Base-by-base conservation (phyloP, 306 rosid species). In the Glycyrrhiza uralensis region DNA sequence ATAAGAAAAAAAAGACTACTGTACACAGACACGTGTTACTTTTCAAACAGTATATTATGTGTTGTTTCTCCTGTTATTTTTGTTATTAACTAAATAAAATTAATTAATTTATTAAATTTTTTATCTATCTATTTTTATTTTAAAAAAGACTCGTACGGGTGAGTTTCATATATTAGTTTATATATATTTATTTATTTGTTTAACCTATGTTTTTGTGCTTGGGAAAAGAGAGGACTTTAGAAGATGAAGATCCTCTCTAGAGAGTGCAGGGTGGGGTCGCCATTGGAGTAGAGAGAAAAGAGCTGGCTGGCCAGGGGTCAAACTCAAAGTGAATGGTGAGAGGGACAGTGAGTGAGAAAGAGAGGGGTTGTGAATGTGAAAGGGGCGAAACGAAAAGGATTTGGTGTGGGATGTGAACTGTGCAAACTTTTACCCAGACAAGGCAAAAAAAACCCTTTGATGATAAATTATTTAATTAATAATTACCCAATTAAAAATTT, bases 221-320 rank as follows among this genome's bases (percentile, higher is more conserved):
- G 79, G 85, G 80, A 74, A 76, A 55, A 49, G 69, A 75, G 75
- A 66, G 30, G 44, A 9, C 32, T 57, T 41, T n/a, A 35, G 62
- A 68, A 55, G 54, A 50, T 49, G 80, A 82, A 74, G 91, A 85
- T 72, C 62, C 67, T 72, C 71, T 77, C 69, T 55, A 69, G 82
- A 64, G 86, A 72, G 79, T 39, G 80, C 51, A 45, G 57, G 74
- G 94, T 83, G 98, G 96, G 92, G 86, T 76, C 74, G 71, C 83
- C 82, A 73, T 77, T 83, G 79, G 77, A 84, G 87, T 78, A 84
- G 84, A 87, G 72, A 65, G 65, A 66, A 85, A 61, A 76, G 81
- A 26, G 82, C 32, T 73, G 89, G 93, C 95, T 79, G 94, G 92
- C 96, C 77, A 83, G 74, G 88, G 94, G 98, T 93, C 98, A 91